Conservation (phyloP, 352 stramenopile species). For the Pythium chondricola region DNA sequence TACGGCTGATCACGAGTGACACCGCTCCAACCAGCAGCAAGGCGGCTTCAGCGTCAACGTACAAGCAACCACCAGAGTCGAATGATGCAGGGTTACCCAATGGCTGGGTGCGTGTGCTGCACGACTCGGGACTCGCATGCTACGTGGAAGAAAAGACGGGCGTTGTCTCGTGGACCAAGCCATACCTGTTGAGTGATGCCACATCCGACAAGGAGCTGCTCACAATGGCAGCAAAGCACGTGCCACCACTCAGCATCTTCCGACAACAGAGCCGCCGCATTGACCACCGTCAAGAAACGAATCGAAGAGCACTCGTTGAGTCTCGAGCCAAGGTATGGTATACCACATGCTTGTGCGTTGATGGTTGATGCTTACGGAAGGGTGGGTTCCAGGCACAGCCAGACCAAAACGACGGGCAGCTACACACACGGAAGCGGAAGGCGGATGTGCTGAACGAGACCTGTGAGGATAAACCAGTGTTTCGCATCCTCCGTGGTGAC, state of each 20-base stretch:
- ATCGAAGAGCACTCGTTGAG: no score
- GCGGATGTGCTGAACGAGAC: background rate
- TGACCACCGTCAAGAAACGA: background rate
- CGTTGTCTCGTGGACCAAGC: constrained; percentile 65
- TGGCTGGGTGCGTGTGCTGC: constrained; percentile 55
- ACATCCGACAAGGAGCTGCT: constrained; percentile 31
- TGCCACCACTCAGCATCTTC: constrained; percentile 67
- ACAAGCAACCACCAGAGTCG: background rate
- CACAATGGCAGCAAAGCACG: constrained; percentile 41
- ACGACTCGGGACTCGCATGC: constrained; percentile 64
- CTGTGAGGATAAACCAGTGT: background rate
- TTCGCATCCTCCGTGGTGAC: background rate
- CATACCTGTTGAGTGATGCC: constrained; percentile 57
- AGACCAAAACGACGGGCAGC: background rate
- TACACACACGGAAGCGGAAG: constrained; percentile 16
- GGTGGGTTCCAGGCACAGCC: background rate
- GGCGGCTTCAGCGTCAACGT: background rate
- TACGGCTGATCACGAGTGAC: constrained; percentile 8
- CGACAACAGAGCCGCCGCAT: constrained; percentile 2
- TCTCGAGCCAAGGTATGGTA: no score
- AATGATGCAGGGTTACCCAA: constrained; percentile 35
- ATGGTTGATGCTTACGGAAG: no score
- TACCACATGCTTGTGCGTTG: no score
- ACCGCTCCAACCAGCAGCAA: background rate
- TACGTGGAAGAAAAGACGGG: constrained; percentile 50